A percentile compares a stretch with the other conserved stretches of the same genome.
Evolutionary conservation across 2,329 filamentous ascomycete genomes (phyloP).

Genomic region (Penicillium olsonii): DNA sequence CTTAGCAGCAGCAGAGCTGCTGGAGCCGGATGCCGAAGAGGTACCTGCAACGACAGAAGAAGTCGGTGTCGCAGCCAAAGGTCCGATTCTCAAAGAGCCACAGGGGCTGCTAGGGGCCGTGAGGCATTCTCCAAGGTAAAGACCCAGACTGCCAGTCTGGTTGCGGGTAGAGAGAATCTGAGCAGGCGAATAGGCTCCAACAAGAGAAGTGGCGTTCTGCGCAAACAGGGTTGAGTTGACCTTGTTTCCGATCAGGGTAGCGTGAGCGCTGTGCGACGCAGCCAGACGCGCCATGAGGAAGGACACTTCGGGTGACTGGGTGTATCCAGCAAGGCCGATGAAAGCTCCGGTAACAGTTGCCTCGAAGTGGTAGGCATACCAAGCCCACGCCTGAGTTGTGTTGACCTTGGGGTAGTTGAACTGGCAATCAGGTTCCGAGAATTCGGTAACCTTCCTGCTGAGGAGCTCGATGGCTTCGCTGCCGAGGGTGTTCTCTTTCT

Average conservation of each 20-base stretch:
- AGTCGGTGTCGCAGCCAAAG: slow-evolving; percentile 23
- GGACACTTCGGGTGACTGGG: slow-evolving; percentile 31
- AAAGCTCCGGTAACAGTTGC: slow-evolving; percentile 24
- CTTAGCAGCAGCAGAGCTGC: not conserved
- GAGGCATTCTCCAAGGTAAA: slow-evolving; percentile 26
- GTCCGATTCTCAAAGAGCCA: slow-evolving; percentile 24
- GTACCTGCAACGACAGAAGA: slow-evolving; percentile 7
- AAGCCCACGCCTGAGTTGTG: slow-evolving; percentile 19
- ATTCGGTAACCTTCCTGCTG: slow-evolving; percentile 16
- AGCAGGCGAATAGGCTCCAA: slow-evolving; percentile 25
- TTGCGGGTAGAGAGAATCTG: slow-evolving; percentile 23
- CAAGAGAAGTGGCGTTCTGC: slow-evolving; percentile 22
- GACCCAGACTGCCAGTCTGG: slow-evolving; percentile 26
- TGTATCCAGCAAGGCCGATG: slow-evolving; percentile 31
- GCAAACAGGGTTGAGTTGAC: slow-evolving; percentile 18
- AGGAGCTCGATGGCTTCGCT: slow-evolving; percentile 27
- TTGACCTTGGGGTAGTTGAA: slow-evolving; percentile 23
- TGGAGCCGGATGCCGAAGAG: not conserved
- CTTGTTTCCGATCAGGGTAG: slow-evolving; percentile 24
- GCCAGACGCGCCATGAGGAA: slow-evolving; percentile 33
- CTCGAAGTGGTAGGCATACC: slow-evolving; percentile 25
- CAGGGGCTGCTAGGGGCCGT: slow-evolving; percentile 23
- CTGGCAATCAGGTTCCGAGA: slow-evolving; percentile 22
- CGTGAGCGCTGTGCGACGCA: slow-evolving; percentile 26
- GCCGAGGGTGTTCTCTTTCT: slow-evolving; percentile 26